Base-by-base conservation (phyloP, 1,139 yeast species). In the Hansenula lynferdii region DNA sequence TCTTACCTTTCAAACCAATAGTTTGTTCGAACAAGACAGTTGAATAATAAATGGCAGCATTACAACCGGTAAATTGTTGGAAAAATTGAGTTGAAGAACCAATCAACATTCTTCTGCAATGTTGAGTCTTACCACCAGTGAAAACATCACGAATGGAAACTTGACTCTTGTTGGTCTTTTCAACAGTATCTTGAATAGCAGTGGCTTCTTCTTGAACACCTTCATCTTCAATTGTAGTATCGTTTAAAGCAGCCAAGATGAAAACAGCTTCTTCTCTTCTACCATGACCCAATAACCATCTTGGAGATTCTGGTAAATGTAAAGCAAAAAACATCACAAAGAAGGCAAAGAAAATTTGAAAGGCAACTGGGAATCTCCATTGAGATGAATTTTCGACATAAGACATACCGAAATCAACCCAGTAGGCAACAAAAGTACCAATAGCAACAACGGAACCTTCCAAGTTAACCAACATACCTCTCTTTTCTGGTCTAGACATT, bases 381-480 rank as follows among this genome's bases (percentile, higher is more conserved):
- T 76, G 70, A 44, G 76, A 71, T 45, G 85, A 65, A 29, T 64
- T 51, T 45, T 65, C 54, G 41, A 75, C 75, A 57, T 74, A 74
- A 36, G 85, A 66, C 49, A 77, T 70, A 18, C 92, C 94, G 54
- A 79, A 85, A 56, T 81, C 90, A 46, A 81, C 64, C 89, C 90
- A 83, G 61, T 84, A 82, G 8, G 90, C 85, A 49, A 80, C 62
- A 50, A 77, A 70, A 29, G 85, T 78, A 48, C 92, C 92, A 36
- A 80, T 66, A 31, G 85, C 85, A 42, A 80, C 75, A 38, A 80
- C 72, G 12, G 85, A 77, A 49, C 89, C 92, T 58, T 82, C 85
- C 53, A 80, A 61, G 52, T 76, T 72, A 37, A 84, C 86, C 52
- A 82, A 68, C 45, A 73, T 65, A 52, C 94, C 95, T 65, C 94